These are phyloP conservation scores for Drechslera avenae DNA, from an alignment of 2,329 filamentous ascomycete species.

Conservation along the genomic window DNA sequence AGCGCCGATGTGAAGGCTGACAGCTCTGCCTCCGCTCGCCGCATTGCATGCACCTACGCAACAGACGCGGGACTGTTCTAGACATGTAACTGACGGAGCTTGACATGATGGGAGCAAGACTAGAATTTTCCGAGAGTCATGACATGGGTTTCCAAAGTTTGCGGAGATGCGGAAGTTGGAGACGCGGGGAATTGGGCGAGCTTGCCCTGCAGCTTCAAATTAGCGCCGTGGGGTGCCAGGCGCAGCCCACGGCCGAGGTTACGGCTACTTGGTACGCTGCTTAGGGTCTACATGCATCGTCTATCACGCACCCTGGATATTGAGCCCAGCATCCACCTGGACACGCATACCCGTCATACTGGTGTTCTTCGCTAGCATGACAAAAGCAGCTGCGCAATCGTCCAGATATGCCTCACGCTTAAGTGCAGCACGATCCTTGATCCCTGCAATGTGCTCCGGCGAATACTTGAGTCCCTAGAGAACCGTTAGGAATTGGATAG, in stretches of 20 bases:
- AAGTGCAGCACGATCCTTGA: slow-evolving; percentile 63
- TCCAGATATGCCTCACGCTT: slow-evolving; percentile 61
- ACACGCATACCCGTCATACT: slow-evolving; percentile 56
- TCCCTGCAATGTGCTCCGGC: slow-evolving; percentile 60
- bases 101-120: slow-evolving; percentile 24
- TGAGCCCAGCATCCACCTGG: slow-evolving; percentile 48
- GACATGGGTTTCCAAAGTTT: slow-evolving; percentile 3
- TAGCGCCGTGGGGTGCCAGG: slow-evolving; percentile 8
- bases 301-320: slow-evolving; percentile 33
- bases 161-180: slow-evolving; percentile 16
- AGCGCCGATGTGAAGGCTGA: slow-evolving; percentile 21
- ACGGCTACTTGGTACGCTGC: background rate
- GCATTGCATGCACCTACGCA: slow-evolving; percentile 27
- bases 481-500: background rate
- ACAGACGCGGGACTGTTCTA: slow-evolving; percentile 17
- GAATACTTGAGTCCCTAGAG: slow-evolving; percentile 61
- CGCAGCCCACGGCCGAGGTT: slow-evolving; percentile 13
- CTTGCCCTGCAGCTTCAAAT: slow-evolving; percentile 4
- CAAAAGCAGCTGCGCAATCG: slow-evolving; percentile 61
- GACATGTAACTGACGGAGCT: slow-evolving; percentile 15
- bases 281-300: too few species aligned
- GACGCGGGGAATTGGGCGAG: slow-evolving; percentile 8
- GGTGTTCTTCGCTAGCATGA: slow-evolving; percentile 61
- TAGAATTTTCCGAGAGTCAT: slow-evolving; percentile 10
- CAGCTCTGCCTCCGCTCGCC: slow-evolving; percentile 14